A percentile compares a stretch with the other conserved stretches of the same genome.
These are phyloP conservation scores for Rhynchospora tenuis DNA, from an alignment of 176 grass and related monocot species.

Conservation along the genomic window DNA sequence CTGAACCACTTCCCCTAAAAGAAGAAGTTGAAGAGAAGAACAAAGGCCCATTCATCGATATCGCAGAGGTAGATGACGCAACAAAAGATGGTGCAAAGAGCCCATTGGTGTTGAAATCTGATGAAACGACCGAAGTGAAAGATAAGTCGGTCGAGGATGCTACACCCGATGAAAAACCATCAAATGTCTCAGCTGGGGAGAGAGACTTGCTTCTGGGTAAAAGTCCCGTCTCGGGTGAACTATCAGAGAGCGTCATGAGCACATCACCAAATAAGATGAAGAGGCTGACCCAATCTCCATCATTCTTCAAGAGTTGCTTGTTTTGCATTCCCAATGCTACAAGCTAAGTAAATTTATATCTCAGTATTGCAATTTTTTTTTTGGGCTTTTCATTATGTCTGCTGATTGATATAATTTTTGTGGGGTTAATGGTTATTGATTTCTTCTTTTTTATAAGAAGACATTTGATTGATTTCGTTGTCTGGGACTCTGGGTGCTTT, in stretches of 20 bases:
- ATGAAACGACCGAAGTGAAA: neutral
- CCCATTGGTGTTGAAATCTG: conserved; percentile 8
- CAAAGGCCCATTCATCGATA: neutral
- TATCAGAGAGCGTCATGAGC: neutral
- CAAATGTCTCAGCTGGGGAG: neutral
- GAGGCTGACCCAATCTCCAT: neutral
- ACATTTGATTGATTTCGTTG: conserved; percentile 4
- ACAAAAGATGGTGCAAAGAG: conserved; percentile 16
- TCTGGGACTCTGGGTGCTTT: neutral
- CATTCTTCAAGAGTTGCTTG: conserved; percentile 8
- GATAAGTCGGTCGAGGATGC: neutral
- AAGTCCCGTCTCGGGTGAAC: neutral
- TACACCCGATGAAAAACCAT: conserved; percentile 1
- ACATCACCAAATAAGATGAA: conserved; percentile 10
- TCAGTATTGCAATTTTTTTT: neutral
- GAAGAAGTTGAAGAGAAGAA: neutral
- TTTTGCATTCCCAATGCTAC: conserved; percentile 15
- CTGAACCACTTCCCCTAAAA: neutral
- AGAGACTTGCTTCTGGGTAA: conserved; percentile 4
- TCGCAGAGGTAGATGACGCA: neutral
- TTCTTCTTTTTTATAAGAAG: neutral
- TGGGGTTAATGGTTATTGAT: neutral
- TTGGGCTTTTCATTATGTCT: neutral
- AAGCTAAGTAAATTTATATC: conserved; percentile 9
- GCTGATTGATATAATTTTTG: conserved; percentile 4